Conservation (phyloP, 768 basidiomycete species). For the Dioszegia crocea region DNA sequence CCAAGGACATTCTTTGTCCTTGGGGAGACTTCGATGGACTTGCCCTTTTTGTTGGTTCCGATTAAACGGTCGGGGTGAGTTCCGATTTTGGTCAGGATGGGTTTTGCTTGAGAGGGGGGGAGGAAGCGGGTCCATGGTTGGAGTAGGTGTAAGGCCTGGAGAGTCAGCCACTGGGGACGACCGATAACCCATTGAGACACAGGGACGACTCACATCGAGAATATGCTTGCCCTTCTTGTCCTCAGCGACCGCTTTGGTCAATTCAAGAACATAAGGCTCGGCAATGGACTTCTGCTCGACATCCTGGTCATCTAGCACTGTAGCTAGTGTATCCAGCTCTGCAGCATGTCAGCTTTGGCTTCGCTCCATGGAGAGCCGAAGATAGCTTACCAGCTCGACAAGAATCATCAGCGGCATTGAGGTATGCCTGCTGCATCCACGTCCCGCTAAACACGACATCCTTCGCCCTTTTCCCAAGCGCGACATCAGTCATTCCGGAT, state of each 20-base stretch:
- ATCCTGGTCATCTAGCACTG: not conserved
- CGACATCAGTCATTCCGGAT: not conserved
- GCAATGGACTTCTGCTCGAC: not conserved
- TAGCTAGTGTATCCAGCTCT: conserved; percentile 6
- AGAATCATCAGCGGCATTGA: not conserved
- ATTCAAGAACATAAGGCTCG: conserved; percentile 11
- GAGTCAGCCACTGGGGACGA: too few species aligned
- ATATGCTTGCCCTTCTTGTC: conserved; percentile 25
- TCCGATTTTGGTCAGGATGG: conserved; percentile 9
- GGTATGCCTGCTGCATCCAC: conserved; percentile 9
- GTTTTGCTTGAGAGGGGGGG: not conserved
- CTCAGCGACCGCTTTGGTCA: not conserved
- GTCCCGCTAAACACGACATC: conserved; percentile 2
- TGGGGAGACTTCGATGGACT: conserved; percentile 2
- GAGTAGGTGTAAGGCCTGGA: conserved; percentile 23
- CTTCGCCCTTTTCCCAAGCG: not conserved
- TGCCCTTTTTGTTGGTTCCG: conserved; percentile 1
- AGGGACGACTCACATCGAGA: conserved; percentile 11
- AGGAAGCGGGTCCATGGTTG: conserved; percentile 34
- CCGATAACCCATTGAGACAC: not conserved
- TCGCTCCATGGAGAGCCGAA: not conserved
- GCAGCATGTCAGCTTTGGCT: not conserved
- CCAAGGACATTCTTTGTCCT: conserved; percentile 12
- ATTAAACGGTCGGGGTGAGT: conserved; percentile 11
- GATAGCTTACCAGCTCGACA: conserved; percentile 6